Evolutionary conservation across 1,139 yeast species (phyloP), one percentile per base, ranked within the genome.

Genomic region (Saccharomyces hybrid): DNA sequence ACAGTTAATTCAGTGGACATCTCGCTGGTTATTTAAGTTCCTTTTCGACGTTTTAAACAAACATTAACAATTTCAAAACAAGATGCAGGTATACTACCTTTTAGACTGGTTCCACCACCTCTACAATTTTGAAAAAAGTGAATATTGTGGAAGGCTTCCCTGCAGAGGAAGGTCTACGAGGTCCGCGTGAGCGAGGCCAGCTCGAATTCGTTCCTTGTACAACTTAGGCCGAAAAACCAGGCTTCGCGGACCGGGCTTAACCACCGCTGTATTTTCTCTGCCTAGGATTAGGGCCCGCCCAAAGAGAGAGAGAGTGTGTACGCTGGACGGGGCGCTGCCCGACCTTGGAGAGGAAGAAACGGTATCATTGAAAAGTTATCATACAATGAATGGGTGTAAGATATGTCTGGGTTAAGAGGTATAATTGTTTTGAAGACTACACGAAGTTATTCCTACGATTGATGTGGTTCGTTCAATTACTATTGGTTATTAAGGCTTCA

Each of bases 1-100:
- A 95, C 99, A 79, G 96, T 90, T 83, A 93, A 90, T 87, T 93
- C 99, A 80, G 98, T 88, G 78, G 98, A 95, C 98, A 93, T 93
- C 82, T 81, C 81, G 70, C 60, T 62, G 60, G 66, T 60, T 66
- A 63, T 64, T 61, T 64, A 57, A 61, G 55, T 58, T 58, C 59
- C 57, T 58, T 52, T 52, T 48, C 26, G 28, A 51, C 53, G 53
- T 57, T 21, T 21, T 21, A 42, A 42, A 21, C 46, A 42, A 21
- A 21, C 21, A 16, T 16, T 31, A 31, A 31, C 34, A 31, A 31
- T 31, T 16, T 42, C 24, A 42, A 21, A 16, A 21, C 46, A 42
- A 16, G 26, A 16, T 21, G 46, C 24, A 42, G 26, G 26, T 42
- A 21, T 16, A 42, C 21, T 42, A 42, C 46, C 24, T 42, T 21